Conservation (phyloP, 73 alveolate genomes). For the Paramecium tetraurelia region DNA sequence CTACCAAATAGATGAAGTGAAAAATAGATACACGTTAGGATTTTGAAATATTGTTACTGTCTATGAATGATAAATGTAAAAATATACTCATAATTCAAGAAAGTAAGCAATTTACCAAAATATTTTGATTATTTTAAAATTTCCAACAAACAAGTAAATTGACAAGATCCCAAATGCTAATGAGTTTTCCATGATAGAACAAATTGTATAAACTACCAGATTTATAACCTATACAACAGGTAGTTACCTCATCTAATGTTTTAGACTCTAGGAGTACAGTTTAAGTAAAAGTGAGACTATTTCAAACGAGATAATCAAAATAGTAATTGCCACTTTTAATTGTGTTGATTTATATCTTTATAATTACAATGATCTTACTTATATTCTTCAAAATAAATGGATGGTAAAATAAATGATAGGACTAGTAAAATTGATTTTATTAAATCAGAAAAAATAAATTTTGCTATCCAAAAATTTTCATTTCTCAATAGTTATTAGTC, state of each 20-base stretch:
- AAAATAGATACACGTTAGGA: not conserved
- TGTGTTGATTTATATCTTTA: not conserved
- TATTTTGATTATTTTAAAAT: not conserved
- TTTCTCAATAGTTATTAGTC: not conserved
- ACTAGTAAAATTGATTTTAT: not conserved
- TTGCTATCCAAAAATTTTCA: not conserved
- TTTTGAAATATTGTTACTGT: not conserved
- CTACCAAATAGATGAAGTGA: not conserved
- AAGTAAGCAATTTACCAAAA: not conserved
- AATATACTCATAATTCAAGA: not conserved
- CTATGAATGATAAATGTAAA: not conserved
- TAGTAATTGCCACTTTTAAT: not conserved
- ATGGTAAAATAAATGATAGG: not conserved
- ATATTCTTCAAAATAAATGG: not conserved
- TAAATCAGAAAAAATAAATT: not conserved
- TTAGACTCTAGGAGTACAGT: not conserved
- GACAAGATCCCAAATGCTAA: not conserved
- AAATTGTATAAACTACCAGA: not conserved
- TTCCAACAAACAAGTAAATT: not conserved
- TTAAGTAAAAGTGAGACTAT: not conserved
- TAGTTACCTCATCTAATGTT: not conserved
- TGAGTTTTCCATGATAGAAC: not conserved
- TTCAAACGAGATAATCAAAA: not conserved
- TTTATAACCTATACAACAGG: not conserved
- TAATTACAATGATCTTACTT: not conserved